Evolutionary conservation across 768 basidiomycete genomes (phyloP).

Genomic region (Mycena latifolia): DNA sequence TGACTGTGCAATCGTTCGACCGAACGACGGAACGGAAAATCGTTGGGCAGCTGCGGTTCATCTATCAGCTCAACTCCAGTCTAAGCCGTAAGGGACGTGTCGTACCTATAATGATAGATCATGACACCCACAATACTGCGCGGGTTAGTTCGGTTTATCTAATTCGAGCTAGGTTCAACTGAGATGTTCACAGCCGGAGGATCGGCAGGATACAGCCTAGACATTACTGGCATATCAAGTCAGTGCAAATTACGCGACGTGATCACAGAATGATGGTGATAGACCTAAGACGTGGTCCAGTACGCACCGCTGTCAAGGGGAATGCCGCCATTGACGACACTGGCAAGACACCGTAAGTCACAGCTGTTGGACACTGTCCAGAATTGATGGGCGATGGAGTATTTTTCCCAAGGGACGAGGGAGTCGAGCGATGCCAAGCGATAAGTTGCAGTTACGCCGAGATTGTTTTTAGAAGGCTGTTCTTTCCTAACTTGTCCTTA

Average conservation of each 20-base stretch:
- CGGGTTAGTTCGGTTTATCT: not conserved
- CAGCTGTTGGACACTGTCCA: too few species aligned
- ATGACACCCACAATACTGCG: not conserved
- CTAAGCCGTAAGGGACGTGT: constrained; percentile 1
- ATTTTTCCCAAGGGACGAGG: too few species aligned
- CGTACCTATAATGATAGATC: constrained; percentile 10
- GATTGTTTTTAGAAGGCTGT: too few species aligned
- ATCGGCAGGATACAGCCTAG: constrained; percentile 1
- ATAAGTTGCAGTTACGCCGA: too few species aligned
- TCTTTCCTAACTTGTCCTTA: too few species aligned
- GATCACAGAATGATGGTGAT: constrained; percentile 2
- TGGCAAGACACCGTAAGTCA: too few species aligned
- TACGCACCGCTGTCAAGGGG: too few species aligned
- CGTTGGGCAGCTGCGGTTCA: constrained; percentile 3
- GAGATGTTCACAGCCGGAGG: not conserved
- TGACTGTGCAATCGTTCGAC: not conserved
- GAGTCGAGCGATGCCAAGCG: too few species aligned
- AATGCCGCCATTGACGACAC: too few species aligned
- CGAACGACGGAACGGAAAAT: constrained; percentile 11
- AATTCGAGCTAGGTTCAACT: not conserved
- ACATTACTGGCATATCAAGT: not conserved
- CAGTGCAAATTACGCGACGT: not conserved
- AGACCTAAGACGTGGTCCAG: too few species aligned
- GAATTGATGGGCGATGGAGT: too few species aligned
- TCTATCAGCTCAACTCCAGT: constrained; percentile 12